Percentiles rank a stretch among this genome's conserved stretches.
These are phyloP conservation scores for Rhynchospora pubera DNA, from an alignment of 176 grass and related monocot species.

Conservation along the genomic window DNA sequence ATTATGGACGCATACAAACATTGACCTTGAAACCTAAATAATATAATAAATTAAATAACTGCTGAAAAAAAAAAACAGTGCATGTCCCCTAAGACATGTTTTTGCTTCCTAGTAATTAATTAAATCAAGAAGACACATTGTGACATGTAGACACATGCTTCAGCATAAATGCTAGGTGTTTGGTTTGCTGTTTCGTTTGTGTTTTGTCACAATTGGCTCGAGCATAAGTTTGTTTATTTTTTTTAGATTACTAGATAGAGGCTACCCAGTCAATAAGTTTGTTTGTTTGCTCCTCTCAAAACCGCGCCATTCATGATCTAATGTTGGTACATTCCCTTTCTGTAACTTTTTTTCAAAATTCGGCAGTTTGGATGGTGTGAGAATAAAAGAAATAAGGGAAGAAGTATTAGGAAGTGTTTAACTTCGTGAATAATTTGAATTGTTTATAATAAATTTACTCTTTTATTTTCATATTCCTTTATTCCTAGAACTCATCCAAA, in stretches of 20 bases:
- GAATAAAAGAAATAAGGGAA: too few species aligned
- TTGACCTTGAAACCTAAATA: background rate
- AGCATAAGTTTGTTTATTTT: background rate
- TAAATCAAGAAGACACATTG: background rate
- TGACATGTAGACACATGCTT: background rate
- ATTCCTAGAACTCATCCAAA: too few species aligned
- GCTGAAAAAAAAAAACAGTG: too few species aligned
- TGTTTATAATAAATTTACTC: too few species aligned
- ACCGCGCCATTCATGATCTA: background rate
- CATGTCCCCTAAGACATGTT: background rate
- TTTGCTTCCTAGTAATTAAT: background rate
- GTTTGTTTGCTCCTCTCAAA: background rate
- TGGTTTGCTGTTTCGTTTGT: background rate
- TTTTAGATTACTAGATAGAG: too few species aligned
- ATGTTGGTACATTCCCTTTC: background rate
- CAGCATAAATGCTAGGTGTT: background rate
- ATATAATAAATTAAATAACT: background rate
- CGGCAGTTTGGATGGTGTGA: too few species aligned
- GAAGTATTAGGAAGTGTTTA: too few species aligned
- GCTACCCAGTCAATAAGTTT: too few species aligned
- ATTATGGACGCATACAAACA: background rate
- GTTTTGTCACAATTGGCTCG: background rate
- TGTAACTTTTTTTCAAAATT: background rate
- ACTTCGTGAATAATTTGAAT: too few species aligned
- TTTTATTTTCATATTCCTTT: too few species aligned